A percentile compares a stretch with the other conserved stretches of the same genome.
Evolutionary conservation across 2,329 filamentous ascomycete species (phyloP).

Genomic region (Fusarium goolgardi): DNA sequence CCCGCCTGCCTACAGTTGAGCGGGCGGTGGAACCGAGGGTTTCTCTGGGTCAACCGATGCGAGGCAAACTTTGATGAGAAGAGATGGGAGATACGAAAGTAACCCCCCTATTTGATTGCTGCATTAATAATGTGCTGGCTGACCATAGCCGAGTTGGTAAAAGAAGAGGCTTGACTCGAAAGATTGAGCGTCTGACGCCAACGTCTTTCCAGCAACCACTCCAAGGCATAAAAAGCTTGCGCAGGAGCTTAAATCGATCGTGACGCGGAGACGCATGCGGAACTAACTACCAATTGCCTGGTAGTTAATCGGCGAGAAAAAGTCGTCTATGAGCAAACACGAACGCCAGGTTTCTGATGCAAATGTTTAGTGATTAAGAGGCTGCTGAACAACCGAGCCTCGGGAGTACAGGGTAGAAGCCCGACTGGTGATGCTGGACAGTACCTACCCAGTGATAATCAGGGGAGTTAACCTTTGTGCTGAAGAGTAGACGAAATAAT

Average conservation of each 20-base stretch:
- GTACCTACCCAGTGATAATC: background rate
- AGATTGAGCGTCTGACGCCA: conserved; percentile 12
- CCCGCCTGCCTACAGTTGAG: conserved; percentile 27
- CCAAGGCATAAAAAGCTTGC: conserved; percentile 24
- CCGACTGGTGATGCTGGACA: background rate
- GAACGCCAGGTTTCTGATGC: background rate
- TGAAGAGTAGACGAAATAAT: background rate
- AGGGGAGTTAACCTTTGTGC: background rate
- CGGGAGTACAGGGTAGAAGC: conserved; percentile 28
- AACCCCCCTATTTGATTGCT: conserved; percentile 9
- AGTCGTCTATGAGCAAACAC: background rate
- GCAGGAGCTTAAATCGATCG: conserved; percentile 17
- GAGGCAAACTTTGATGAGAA: conserved; percentile 44
- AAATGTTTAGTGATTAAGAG: background rate
- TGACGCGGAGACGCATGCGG: conserved; percentile 18
- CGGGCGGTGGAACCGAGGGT: conserved; percentile 39
- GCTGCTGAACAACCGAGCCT: background rate
- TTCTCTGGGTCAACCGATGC: conserved; percentile 46
- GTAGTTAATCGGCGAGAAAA: background rate
- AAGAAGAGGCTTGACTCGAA: conserved; percentile 22
- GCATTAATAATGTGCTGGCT: conserved; percentile 17
- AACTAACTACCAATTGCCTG: background rate
- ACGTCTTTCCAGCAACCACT: conserved; percentile 14
- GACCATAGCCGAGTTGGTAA: background rate
- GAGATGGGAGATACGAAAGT: conserved; percentile 13